Conservation (phyloP, 495 filamentous ascomycete genomes). For the Trichoderma asperelloides region DNA sequence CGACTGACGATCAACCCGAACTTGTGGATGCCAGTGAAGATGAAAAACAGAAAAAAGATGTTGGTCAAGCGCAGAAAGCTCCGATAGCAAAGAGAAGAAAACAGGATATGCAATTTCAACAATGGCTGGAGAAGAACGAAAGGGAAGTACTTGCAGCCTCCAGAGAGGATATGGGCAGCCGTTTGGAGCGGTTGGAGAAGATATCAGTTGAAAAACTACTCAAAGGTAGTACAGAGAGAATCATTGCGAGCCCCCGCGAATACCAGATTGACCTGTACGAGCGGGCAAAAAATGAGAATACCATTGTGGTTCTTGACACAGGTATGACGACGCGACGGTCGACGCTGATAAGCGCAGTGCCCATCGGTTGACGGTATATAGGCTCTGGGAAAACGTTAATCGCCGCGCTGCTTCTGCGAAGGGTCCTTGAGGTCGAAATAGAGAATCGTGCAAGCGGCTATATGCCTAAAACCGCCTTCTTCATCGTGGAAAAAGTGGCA, state of each 20-base stretch:
- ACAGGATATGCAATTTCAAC: background rate
- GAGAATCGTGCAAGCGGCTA: conserved; percentile 53
- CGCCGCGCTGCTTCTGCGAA: conserved; percentile 74
- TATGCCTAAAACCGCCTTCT: conserved; percentile 63
- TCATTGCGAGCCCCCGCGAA: conserved; percentile 69
- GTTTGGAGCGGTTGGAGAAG: background rate
- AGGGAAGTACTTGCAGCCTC: background rate
- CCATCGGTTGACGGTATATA: conserved; percentile 19
- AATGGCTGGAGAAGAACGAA: background rate
- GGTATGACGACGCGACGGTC: conserved; percentile 34
- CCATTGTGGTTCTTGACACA: conserved; percentile 92
- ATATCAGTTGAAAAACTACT: background rate
- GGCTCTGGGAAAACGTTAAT: conserved; percentile 97
- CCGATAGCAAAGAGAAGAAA: background rate
- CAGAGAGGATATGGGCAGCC: background rate
- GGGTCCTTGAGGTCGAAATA: conserved; percentile 71
- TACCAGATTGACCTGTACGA: conserved; percentile 94
- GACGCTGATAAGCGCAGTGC: background rate
- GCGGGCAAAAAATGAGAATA: conserved; percentile 76
- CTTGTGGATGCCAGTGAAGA: background rate
- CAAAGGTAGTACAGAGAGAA: conserved; percentile 25
- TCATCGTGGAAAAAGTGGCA: conserved; percentile 83
- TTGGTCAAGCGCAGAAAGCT: background rate
- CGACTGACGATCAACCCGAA: background rate
- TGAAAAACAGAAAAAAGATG: conserved; percentile 16